These are phyloP conservation scores for Fomitopsis schrenkii DNA, from an alignment of 1,284 basidiomycete species.

Conservation along the genomic window DNA sequence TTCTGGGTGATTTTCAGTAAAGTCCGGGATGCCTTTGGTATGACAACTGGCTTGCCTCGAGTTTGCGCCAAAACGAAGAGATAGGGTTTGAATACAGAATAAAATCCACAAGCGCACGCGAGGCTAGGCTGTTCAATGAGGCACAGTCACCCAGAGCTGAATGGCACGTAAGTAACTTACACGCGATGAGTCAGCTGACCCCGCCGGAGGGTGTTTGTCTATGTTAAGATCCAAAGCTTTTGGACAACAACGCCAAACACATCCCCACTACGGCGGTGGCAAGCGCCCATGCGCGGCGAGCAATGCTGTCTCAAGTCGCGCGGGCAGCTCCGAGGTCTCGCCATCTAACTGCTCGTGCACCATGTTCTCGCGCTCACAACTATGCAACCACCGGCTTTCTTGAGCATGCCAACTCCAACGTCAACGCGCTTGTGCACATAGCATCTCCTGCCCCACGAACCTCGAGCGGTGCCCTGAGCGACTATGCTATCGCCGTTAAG, in stretches of 20 bases:
- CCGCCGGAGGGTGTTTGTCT: slow-evolving; percentile 13
- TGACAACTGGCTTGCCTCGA: no score
- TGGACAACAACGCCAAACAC: slow-evolving; percentile 20
- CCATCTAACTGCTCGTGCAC: not conserved
- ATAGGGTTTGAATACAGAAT: no score
- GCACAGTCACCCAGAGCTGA: not conserved
- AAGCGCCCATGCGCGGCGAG: not conserved
- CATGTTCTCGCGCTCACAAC: not conserved
- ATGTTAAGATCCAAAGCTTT: slow-evolving; percentile 20
- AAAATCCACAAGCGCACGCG: no score
- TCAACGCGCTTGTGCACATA: slow-evolving; percentile 50
- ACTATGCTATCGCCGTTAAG: slow-evolving; percentile 67
- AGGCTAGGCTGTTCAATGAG: no score
- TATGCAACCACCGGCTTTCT: not conserved
- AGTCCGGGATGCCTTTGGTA: not conserved
- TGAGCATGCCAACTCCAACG: slow-evolving; percentile 7
- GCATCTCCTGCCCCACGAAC: slow-evolving; percentile 7
- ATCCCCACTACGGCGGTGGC: not conserved
- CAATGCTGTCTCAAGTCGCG: not conserved
- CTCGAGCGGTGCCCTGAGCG: slow-evolving; percentile 29
- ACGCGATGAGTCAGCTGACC: not conserved
- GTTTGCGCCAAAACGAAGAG: no score
- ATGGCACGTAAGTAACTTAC: no score
- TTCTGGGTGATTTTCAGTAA: not conserved
- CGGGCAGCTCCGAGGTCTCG: not conserved